Evolutionary conservation across 2,329 filamentous ascomycete genomes (phyloP), one percentile per base, ranked within the genome.

Genomic region (Neofusicoccum cordaticola): DNA sequence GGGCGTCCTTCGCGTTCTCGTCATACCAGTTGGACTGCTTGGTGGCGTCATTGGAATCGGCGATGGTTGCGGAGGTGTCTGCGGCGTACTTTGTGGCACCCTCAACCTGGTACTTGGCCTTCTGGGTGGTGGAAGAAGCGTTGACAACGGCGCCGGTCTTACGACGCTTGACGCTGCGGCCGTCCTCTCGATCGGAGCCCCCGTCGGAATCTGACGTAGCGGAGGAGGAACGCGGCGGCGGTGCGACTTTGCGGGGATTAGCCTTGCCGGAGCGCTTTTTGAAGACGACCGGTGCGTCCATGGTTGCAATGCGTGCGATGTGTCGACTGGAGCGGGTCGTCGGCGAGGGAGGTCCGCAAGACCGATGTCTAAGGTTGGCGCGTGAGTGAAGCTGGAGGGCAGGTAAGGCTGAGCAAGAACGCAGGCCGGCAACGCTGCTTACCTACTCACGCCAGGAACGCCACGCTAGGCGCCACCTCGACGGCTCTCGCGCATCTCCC

Each of bases 21-120:
- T 96, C 93, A 77, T 90, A 95, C 93, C 93, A 97, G 75, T 96
- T 91, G 64, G 86, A 90, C 48, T 88, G 85, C 72, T 96, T 97
- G 1, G 94, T 98, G 19, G 95, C 94, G 75, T 97, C 93, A 75
- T 94, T 94, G 71, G 85, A 86, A 68, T 83, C 84, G 70, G 87
- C 82, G 70, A 92, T 87, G 68, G 83, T 82, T 27, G 86, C 78
- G 65, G 81, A 84, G 69, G 88, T 83, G 75, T 92, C 85, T 65
- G 88, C 85, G 61, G 83, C 77, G 77, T 85, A 86, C 68, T 84
- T 78, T 52, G 86, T 84, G 66, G 85, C 79, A 53, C 75, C 75
- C 65, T 76, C 74, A 31, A 73, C 67, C 0, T 75, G 72, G 13
- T 78, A 73, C 67, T 77, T 77, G 42, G 75, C 74, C 61, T 81